Evolutionary conservation across 2,329 filamentous ascomycete species (phyloP), one percentile per base, ranked within the genome.

Genomic region (Phyllosticta citribraziliensis): DNA sequence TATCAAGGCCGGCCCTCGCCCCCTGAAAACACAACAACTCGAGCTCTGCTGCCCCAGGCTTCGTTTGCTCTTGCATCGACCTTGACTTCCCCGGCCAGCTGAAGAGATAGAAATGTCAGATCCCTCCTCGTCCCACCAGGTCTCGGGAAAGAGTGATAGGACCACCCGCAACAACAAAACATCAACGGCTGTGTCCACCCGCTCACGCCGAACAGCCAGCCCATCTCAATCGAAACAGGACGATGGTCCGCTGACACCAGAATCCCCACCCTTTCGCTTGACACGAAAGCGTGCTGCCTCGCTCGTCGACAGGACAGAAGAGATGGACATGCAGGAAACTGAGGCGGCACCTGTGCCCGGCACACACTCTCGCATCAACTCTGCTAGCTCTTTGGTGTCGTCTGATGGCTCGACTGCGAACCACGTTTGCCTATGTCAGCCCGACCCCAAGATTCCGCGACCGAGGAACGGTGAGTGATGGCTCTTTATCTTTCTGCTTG

Each of bases 361-460:
- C 22, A 55, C 58, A 8, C 60, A 62, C 60, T 57, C 60, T 55
- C 60, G 60, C 35, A 62, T 62, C 55, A 58, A 56, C 24, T 62
- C 60, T 25, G 33, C 55, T 22, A 52, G 60, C 52, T 47, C 55
- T 20, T 57, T 52, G 27, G 55, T 17, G 22, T 51, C 47, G 54
- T 62, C 60, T 40, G 60, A 20, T 47, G 60, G 24, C 33, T 62
- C 60, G 10, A 52, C 56, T 19, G 30, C 60, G 30, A 57, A 19
- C 54, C 79, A 84, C 65, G 82, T 88, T 64, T 88, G 86, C 74
- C 80, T 88, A 67, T 88, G 86, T 72, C 85, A 86, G 67, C 84
- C 85, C 50, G 85, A 88, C 68, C 85, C 85, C 24, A 88, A 88
- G 72, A 87, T 88, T 64, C 86, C 86, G 62, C 78, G 86, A 67